These are phyloP conservation scores for Lachancea quebecensis DNA, from an alignment of 805 yeast species.

Conservation along the genomic window DNA sequence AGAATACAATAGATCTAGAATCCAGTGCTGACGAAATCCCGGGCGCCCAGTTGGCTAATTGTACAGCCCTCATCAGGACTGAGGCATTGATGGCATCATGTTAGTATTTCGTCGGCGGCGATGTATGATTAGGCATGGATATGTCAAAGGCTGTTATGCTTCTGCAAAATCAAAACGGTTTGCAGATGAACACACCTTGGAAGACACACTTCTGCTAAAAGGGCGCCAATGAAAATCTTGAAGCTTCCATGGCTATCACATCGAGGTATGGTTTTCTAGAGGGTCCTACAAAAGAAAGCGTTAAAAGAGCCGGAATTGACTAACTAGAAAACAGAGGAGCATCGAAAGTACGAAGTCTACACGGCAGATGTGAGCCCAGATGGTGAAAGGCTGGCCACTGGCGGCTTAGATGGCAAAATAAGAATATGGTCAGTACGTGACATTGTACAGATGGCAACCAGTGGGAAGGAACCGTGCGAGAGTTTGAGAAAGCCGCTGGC, in stretches of 20 bases:
- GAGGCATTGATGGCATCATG: too few relatives aligned
- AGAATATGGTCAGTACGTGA: conserved; percentile 76
- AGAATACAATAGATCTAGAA: too few relatives aligned
- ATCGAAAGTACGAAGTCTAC: conserved; percentile 75
- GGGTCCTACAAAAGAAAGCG: neutral
- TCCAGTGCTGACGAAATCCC: too few relatives aligned
- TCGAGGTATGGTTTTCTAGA: conserved; percentile 31
- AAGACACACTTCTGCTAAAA: too few relatives aligned
- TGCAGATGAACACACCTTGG: too few relatives aligned
- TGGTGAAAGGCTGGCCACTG: conserved; percentile 82
- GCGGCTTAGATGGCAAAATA: conserved; percentile 89
- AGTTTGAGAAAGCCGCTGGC: conserved; percentile 50
- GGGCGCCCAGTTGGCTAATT: too few relatives aligned
- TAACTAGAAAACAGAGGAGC: conserved; percentile 48
- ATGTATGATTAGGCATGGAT: too few relatives aligned
- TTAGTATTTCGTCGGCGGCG: too few relatives aligned
- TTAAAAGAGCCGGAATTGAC: neutral
- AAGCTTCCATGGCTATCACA: conserved; percentile 72
- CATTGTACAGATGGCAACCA: conserved; percentile 36
- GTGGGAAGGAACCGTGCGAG: conserved; percentile 11
- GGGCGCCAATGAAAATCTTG: conserved; percentile 45
- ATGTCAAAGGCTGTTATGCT: too few relatives aligned
- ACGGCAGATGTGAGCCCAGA: conserved; percentile 75
- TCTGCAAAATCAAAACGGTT: too few relatives aligned
- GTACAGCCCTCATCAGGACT: too few relatives aligned